phyloP scores from a whole-genome alignment of 2,329 filamentous ascomycete genomes.

The Trichoderma koningii region DNA sequence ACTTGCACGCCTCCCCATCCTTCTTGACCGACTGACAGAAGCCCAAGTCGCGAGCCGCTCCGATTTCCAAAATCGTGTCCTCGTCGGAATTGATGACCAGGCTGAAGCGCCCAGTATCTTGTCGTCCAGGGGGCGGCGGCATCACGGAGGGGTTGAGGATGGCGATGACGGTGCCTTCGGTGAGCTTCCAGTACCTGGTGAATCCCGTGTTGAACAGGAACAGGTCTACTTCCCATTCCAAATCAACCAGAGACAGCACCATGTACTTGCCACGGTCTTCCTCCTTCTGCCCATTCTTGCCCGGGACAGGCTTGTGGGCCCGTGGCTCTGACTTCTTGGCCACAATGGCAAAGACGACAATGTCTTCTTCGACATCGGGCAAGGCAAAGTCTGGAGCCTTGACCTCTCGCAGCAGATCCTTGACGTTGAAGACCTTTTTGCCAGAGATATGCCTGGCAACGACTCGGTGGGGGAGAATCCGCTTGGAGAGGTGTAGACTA shows the following conservation, averaged over 20 bases:
- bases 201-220: constrained; percentile 92
- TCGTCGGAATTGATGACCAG: constrained; percentile 82
- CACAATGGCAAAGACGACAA: constrained; percentile 85
- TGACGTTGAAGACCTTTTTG: constrained; percentile 76
- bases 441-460: constrained; percentile 75
- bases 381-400: constrained; percentile 81
- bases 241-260: constrained; percentile 82
- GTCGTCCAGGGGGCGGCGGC: constrained; percentile 74
- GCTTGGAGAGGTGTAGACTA: constrained; percentile 76
- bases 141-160: constrained; percentile 90
- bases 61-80: constrained; percentile 89
- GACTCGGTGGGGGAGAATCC: constrained; percentile 78
- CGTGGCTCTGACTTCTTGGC: constrained; percentile 85
- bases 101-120: constrained; percentile 81
- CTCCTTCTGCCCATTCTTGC: constrained; percentile 49
- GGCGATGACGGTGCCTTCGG: constrained; percentile 85
- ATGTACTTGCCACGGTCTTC: constrained; percentile 82
- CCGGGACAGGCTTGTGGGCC: constrained; percentile 52
- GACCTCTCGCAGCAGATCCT: constrained; percentile 77
- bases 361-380: constrained; percentile 81
- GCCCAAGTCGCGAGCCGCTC: constrained; percentile 78
- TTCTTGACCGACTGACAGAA: constrained; percentile 85
- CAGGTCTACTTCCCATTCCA: constrained; percentile 87
- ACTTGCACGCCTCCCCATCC: constrained; percentile 76
- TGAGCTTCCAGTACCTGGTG: constrained; percentile 90